These are phyloP conservation scores for Vinca minor DNA, from an alignment of 257 asterid genomes.

Conservation along the genomic window DNA sequence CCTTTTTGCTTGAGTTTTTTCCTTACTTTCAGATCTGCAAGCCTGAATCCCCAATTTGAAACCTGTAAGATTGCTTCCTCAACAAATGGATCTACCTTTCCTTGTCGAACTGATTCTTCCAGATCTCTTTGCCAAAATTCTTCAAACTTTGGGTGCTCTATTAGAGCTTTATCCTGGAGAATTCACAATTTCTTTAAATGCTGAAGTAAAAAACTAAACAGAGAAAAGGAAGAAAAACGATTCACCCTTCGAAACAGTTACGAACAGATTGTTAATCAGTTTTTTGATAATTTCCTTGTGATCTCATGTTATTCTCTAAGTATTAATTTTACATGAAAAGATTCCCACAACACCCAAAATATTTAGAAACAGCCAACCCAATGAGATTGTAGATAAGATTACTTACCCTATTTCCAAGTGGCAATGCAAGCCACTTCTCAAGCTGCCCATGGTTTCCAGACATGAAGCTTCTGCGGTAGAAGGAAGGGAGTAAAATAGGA, in stretches of 20 bases:
- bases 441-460: constrained; percentile 69
- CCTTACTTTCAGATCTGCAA: constrained; percentile 54
- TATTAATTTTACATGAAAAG: background rate
- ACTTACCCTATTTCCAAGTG: constrained; percentile 65
- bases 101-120: constrained; percentile 86
- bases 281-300: background rate
- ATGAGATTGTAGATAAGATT: constrained; percentile 11
- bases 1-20: constrained; percentile 47
- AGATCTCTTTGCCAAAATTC: constrained; percentile 78
- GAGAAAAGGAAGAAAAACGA: constrained; percentile 4
- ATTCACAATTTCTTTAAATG: constrained; percentile 16
- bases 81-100: constrained; percentile 57
- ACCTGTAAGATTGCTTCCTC: constrained; percentile 84
- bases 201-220: constrained; percentile 15
- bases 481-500: constrained; percentile 59
- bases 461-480: constrained; percentile 67
- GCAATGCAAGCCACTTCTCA: constrained; percentile 54
- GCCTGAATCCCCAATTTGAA: constrained; percentile 87
- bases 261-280: background rate
- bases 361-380: background rate
- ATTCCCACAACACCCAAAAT: background rate
- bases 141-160: constrained; percentile 45
- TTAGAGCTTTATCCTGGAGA: constrained; percentile 63
- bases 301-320: background rate
- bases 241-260: constrained; percentile 2